Evolutionary conservation across 305 asterid genomes (phyloP), one percentile per base, ranked within the genome.

Genomic region (Rubia balearica): DNA sequence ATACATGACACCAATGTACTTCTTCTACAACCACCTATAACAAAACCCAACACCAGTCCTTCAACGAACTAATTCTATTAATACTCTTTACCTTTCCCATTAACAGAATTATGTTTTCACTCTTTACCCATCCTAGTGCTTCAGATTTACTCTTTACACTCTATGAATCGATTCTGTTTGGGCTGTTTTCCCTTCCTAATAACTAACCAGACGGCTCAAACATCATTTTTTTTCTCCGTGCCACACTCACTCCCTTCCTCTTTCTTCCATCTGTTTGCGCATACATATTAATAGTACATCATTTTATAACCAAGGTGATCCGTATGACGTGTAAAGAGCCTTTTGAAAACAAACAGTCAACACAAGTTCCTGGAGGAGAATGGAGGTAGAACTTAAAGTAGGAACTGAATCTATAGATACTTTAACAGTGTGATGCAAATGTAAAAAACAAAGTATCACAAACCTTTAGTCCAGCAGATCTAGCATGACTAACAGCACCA

Each of bases 381-480:
- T 53, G 60, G 11, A 53, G 60, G 19, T 17, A 7, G 22, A 51
- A 17, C 59, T 17, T 51, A 51, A 53, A 53, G 60, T n/a, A 53
- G 10, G 24, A 53, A 16, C 45, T 30, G 14, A 60, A 41, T 7
- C 46, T 7, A 59, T 17, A 21, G n/a, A 40, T 36, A 16, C 9
- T 27, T 10, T 6, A 51, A 3, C 3, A 24, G 53, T 7, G 42
- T 8, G 13, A 53, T 21, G 65, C 21, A 49, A 19, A 17, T 14
- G 53, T 43, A 24, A 57, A 6, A 61, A 12, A 73, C 66, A 24
- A 36, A 41, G 64, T 16, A 55, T 42, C 40, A 67, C 77, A 46
- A 75, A 91, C 97, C 96, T 93, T 93, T 76, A 76, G 83, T 57
- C 93, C 95, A 12, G 74, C 76, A 67, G 91, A 78, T 83, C 91